These are phyloP conservation scores for Neofusicoccum umdonicola DNA, from an alignment of 2,329 filamentous ascomycete genomes.

Conservation along the genomic window DNA sequence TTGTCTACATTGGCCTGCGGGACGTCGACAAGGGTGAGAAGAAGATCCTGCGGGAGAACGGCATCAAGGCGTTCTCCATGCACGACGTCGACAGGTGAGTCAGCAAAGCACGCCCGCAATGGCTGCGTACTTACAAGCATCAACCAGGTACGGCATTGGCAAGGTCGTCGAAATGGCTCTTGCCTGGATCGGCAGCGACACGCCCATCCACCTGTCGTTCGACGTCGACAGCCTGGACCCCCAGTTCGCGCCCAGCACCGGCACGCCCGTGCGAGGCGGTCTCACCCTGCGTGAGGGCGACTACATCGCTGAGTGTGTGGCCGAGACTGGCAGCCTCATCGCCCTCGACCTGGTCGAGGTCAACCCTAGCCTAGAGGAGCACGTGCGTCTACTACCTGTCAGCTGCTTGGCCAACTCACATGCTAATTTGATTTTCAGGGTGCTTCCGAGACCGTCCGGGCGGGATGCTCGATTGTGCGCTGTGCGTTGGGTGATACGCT, in stretches of 20 bases:
- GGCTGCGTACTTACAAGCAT: conserved; percentile 11
- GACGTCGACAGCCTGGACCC: conserved; percentile 96
- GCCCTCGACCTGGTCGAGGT: conserved; percentile 58
- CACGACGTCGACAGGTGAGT: conserved; percentile 87
- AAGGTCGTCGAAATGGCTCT: conserved; percentile 98
- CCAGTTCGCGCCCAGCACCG: conserved; percentile 93
- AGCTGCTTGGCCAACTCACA: background rate
- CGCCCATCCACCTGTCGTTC: conserved; percentile 94
- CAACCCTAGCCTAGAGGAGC: conserved; percentile 47
- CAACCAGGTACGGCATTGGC: conserved; percentile 80
- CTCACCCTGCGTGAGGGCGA: conserved; percentile 93
- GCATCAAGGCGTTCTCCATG: conserved; percentile 97
- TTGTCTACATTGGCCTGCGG: conserved; percentile 94
- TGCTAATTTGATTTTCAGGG: conserved; percentile 47
- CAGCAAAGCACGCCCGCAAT: conserved; percentile 10
- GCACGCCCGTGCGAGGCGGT: conserved; percentile 89
- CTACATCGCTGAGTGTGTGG: conserved; percentile 78
- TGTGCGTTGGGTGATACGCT: conserved; percentile 91
- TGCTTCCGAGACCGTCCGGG: conserved; percentile 81
- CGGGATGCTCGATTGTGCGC: conserved; percentile 85
- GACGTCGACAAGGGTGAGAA: conserved; percentile 96
- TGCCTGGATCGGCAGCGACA: conserved; percentile 89
- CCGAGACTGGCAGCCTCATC: conserved; percentile 55
- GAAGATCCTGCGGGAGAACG: conserved; percentile 80
- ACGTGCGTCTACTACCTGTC: background rate